phyloP scores from a whole-genome alignment of 768 basidiomycete species.

The Naematelia encephala region DNA sequence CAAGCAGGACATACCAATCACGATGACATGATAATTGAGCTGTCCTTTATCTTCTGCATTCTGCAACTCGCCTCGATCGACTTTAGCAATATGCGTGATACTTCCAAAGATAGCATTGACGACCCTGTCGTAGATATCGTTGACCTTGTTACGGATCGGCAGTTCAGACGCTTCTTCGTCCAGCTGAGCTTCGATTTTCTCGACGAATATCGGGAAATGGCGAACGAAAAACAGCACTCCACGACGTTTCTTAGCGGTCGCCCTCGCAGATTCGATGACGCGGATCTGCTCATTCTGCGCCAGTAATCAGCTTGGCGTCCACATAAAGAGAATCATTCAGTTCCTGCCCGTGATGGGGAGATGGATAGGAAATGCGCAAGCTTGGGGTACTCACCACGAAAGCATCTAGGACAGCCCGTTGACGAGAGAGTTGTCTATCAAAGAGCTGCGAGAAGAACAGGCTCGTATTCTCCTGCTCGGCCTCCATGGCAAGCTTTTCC shows the following conservation, averaged over 20 bases:
- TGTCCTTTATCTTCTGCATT: constrained; percentile 84
- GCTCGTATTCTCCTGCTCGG: constrained; percentile 72
- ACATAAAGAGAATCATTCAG: neutral
- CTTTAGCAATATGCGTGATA: constrained; percentile 90
- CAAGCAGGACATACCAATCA: constrained; percentile 67
- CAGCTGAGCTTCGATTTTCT: constrained; percentile 78
- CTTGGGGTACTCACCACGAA: constrained; percentile 51
- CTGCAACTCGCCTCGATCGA: constrained; percentile 68
- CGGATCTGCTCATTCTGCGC: constrained; percentile 83
- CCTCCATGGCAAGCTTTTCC: constrained; percentile 72
- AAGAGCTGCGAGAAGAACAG: constrained; percentile 66
- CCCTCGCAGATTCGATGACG: constrained; percentile 81
- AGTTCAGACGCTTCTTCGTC: constrained; percentile 63
- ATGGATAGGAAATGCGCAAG: neutral
- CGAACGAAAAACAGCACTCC: constrained; percentile 90
- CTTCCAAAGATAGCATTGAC: constrained; percentile 88
- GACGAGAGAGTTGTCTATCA: constrained; percentile 75
- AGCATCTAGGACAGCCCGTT: constrained; percentile 72
- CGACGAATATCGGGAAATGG: constrained; percentile 82
- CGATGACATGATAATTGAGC: constrained; percentile 90
- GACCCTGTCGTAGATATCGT: constrained; percentile 80
- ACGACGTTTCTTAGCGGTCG: constrained; percentile 85
- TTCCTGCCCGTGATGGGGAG: too few relatives aligned
- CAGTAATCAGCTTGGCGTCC: neutral
- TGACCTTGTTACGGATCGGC: constrained; percentile 72